These are phyloP conservation scores for Angomonas ambiguus DNA, from an alignment of 208 protist genomes.

Conservation along the genomic window DNA sequence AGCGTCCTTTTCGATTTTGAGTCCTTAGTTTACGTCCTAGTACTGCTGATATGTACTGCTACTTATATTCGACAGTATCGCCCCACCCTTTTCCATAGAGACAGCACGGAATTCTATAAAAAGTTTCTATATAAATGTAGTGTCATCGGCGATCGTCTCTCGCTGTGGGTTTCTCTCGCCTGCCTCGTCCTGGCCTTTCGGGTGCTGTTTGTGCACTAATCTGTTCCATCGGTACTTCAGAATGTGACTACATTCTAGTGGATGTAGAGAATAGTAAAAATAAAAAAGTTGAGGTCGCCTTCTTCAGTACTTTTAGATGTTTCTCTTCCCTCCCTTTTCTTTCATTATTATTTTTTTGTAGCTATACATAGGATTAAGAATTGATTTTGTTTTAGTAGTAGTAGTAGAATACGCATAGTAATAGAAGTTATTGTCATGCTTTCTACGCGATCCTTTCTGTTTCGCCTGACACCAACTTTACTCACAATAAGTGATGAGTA, in stretches of 20 bases:
- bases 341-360: conserved; percentile 4
- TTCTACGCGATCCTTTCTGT: conserved; percentile 24
- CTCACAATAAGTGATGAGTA: conserved; percentile 88
- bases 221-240: background rate
- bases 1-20: conserved; percentile 88
- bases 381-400: background rate
- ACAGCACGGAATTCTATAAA: conserved; percentile 76
- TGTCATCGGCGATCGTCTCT: conserved; percentile 88
- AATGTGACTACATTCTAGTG: background rate
- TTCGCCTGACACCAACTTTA: conserved; percentile 43
- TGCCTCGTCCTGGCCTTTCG: conserved; percentile 78
- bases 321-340: background rate
- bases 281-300: background rate
- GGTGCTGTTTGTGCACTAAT: conserved; percentile 76
- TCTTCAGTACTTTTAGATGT: no score
- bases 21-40: conserved; percentile 75
- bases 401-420: background rate
- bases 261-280: no score
- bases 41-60: conserved; percentile 84
- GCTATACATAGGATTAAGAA: background rate
- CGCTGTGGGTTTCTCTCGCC: conserved; percentile 65
- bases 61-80: conserved; percentile 89
- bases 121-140: conserved; percentile 91
- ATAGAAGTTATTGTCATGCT: conserved; percentile 23
- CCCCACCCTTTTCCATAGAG: conserved; percentile 82